A percentile compares a stretch with the other conserved stretches of the same genome.
Conservation (phyloP, 2,329 filamentous ascomycete genomes). For the Talaromyces sp. region DNA sequence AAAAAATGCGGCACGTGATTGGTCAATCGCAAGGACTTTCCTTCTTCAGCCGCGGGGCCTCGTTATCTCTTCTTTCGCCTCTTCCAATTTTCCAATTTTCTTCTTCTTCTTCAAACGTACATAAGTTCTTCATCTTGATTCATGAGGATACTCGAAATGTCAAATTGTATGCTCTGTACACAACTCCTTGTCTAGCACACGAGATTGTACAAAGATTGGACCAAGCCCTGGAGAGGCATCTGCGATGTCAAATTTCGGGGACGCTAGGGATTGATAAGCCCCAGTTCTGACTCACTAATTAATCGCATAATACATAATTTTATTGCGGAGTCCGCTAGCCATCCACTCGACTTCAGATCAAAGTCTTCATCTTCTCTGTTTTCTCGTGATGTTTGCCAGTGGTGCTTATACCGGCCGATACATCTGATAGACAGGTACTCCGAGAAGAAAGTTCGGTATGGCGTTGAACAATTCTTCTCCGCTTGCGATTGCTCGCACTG, state of each 20-base stretch:
- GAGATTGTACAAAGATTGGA: background rate
- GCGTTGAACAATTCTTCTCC: conserved; percentile 24
- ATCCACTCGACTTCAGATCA: background rate
- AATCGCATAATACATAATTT: background rate
- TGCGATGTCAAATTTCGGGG: background rate
- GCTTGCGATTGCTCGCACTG: conserved; percentile 25
- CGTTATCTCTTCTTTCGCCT: background rate
- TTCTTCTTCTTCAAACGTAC: background rate
- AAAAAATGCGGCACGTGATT: background rate
- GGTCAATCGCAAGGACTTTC: conserved; percentile 17
- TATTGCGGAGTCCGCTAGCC: conserved; percentile 2
- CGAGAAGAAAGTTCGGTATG: conserved; percentile 31
- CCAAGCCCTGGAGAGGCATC: background rate
- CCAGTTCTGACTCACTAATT: conserved; percentile 1
- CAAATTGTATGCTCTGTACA: background rate
- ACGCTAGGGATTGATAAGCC: conserved; percentile 8
- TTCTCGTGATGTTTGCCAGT: background rate
- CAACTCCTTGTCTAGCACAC: background rate
- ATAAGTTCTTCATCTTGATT: background rate
- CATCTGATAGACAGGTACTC: conserved; percentile 7
- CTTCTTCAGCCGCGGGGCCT: conserved; percentile 3
- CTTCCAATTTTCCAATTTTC: background rate
- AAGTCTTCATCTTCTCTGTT: background rate
- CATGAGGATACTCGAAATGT: background rate
- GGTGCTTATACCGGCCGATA: background rate